Conservation (phyloP, 768 basidiomycete species). For the Sistotremastrum suecicum region DNA sequence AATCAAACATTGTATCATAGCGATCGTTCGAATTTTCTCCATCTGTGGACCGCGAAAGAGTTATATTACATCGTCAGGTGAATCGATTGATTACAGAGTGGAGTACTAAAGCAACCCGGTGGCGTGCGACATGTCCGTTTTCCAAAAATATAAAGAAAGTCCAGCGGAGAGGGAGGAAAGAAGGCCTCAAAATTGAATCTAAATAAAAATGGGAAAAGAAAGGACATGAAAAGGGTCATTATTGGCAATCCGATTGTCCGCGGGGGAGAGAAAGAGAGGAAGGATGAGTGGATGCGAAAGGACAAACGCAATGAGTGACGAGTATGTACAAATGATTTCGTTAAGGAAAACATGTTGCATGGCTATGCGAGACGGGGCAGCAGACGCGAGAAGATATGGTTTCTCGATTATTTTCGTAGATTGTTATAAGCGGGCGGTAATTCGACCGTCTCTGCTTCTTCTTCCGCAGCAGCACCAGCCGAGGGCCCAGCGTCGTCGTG, state of each 20-base stretch:
- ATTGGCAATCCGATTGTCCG: not conserved
- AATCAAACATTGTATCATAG: too few species aligned
- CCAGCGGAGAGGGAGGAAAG: too few species aligned
- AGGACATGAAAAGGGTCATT: not conserved
- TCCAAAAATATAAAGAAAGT: too few species aligned
- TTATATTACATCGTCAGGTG: too few species aligned
- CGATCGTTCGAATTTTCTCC: too few species aligned
- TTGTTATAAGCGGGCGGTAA: constrained; percentile 75
- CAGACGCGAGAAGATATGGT: not conserved
- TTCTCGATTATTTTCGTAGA: constrained; percentile 16
- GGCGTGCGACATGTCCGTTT: too few species aligned
- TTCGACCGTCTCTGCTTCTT: constrained; percentile 57
- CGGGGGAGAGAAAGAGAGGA: not conserved
- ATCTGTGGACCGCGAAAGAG: too few species aligned
- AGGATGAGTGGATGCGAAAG: not conserved
- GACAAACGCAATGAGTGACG: not conserved
- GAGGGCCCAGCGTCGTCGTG: constrained; percentile 70
- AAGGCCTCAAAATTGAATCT: not conserved
- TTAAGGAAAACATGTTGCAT: not conserved
- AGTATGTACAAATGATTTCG: not conserved
- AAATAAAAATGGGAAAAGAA: not conserved
- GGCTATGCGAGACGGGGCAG: not conserved
- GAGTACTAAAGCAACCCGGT: too few species aligned
- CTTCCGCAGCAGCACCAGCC: constrained; percentile 20
- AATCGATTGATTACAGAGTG: too few species aligned